These are phyloP conservation scores for Clavispora carvajalis DNA, from an alignment of 805 yeast genomes.

Conservation along the genomic window DNA sequence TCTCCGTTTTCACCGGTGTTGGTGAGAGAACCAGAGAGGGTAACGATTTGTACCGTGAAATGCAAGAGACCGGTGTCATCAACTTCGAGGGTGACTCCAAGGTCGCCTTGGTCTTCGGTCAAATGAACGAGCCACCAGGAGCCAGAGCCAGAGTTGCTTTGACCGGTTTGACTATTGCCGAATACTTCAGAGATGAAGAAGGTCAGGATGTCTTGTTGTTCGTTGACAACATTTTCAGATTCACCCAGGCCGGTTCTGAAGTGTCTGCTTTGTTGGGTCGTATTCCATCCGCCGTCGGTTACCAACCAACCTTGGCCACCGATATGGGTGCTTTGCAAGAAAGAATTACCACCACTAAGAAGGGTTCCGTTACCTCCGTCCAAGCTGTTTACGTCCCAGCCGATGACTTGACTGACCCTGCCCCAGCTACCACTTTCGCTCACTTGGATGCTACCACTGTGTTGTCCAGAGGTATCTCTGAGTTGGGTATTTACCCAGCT, in stretches of 20 bases:
- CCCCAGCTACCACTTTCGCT: constrained; percentile 99
- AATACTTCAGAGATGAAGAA: constrained; percentile 99
- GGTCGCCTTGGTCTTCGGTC: constrained; percentile 99
- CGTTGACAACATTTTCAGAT: constrained; percentile 99
- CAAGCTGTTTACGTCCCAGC: constrained; percentile 99
- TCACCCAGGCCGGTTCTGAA: constrained; percentile 99
- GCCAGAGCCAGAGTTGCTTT: constrained; percentile 99
- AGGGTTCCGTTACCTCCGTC: constrained; percentile 99
- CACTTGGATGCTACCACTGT: constrained; percentile 99
- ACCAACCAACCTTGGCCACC: constrained; percentile 99
- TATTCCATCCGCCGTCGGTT: constrained; percentile 99
- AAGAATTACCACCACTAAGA: constrained; percentile 98
- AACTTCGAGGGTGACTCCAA: constrained; percentile 99
- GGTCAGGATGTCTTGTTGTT: constrained; percentile 99
- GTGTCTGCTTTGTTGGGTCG: constrained; percentile 99
- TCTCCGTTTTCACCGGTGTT: constrained; percentile 99
- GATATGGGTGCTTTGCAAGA: constrained; percentile 99
- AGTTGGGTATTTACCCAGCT: constrained; percentile 99
- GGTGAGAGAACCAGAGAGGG: constrained; percentile 99
- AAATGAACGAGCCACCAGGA: constrained; percentile 99
- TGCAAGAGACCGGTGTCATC: constrained; percentile 99
- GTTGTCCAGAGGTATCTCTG: constrained; percentile 99
- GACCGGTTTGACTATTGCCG: constrained; percentile 99
- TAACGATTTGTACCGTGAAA: constrained; percentile 99
- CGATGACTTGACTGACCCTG: constrained; percentile 99